phyloP scores from a whole-genome alignment of 768 basidiomycete species.

The Dacryopinax primogenitus region DNA sequence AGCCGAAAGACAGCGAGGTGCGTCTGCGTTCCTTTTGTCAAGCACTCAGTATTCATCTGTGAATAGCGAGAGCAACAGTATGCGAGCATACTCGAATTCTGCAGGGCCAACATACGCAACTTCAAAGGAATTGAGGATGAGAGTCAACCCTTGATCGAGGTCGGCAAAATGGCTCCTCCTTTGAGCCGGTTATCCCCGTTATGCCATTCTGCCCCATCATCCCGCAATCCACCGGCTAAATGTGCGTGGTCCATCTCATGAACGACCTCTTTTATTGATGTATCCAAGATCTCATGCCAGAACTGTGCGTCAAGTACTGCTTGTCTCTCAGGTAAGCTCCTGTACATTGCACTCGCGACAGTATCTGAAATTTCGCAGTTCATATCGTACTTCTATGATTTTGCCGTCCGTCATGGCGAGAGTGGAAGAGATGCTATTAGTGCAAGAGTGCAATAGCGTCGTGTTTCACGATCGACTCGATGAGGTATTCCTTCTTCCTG shows the following conservation, averaged over 20 bases:
- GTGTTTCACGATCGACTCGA: slow-evolving; percentile 51
- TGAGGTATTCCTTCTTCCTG: slow-evolving; percentile 48
- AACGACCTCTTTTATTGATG: slow-evolving; percentile 19
- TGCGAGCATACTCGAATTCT: slow-evolving; percentile 51
- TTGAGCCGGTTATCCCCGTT: slow-evolving; percentile 38
- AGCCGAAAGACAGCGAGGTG: slow-evolving; percentile 47
- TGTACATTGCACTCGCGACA: slow-evolving; percentile 4
- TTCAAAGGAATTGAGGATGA: slow-evolving; percentile 50
- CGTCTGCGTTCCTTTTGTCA: slow-evolving; percentile 9
- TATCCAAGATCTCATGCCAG: slow-evolving; percentile 64
- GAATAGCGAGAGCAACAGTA: slow-evolving; percentile 49
- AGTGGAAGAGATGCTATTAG: slow-evolving; percentile 60
- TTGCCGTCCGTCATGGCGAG: slow-evolving; percentile 62
- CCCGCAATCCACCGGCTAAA: slow-evolving; percentile 33
- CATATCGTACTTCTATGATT: slow-evolving; percentile 51
- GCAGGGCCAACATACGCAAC: slow-evolving; percentile 45
- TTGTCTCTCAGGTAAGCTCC: background rate
- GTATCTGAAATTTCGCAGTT: slow-evolving; percentile 31
- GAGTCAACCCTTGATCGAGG: slow-evolving; percentile 61
- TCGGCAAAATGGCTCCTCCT: slow-evolving; percentile 38
- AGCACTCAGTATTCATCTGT: slow-evolving; percentile 10
- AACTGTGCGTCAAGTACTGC: slow-evolving; percentile 37
- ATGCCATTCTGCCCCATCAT: background rate
- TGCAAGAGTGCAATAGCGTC: slow-evolving; percentile 62
- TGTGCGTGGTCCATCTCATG: slow-evolving; percentile 34